Evolutionary conservation across 2,329 filamentous ascomycete genomes (phyloP), one percentile per base, ranked within the genome.

Genomic region (Drechslera avenae): DNA sequence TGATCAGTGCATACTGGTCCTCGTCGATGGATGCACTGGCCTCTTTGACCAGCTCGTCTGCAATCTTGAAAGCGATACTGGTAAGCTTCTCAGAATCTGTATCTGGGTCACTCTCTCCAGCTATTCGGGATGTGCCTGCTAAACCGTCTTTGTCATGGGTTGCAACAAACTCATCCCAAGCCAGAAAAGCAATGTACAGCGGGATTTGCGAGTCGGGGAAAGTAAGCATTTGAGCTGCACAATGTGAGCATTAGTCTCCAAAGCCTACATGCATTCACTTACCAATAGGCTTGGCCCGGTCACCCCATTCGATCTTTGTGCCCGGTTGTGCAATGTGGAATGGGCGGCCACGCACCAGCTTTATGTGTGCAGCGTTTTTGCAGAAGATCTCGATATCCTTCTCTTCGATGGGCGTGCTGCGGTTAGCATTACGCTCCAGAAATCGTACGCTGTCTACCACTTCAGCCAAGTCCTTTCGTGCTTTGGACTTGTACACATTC

Each of bases 311-410:
- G 42, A 77, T 69, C 39, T 68, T 69, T 41, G 73, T 69, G 37
- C 79, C 77, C 60, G 73, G 61, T 13, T 73, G 69, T 2, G 75
- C 72, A n/a, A 80, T 63, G 30, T 80, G 80, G 39, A 86, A 79
- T 3, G 78, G 76, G 21, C 79, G 75, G 14, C 85, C 84, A 21
- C 88, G 88, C 50, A 97, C 86, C 39, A 97, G 83, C 75, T 94
- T 96, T 69, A 96, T 88, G 70, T 96, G 94, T 39, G 89, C 89
- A 41, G 92, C 93, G 62, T 96, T 95, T 76, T 95, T 97, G 82
- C 93, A 97, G 73, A 97, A 97, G 30, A 88, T 80, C 67, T 96
- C 92, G 37, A 97, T 86, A 63, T 96, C 90, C 45, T 83, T 83
- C 36, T 84, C 79, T 39, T 88, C 81, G 49, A 96, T 81, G 2